These are phyloP conservation scores for Pouteria glomerata DNA, from an alignment of 148 eudicot species.

Conservation along the genomic window DNA sequence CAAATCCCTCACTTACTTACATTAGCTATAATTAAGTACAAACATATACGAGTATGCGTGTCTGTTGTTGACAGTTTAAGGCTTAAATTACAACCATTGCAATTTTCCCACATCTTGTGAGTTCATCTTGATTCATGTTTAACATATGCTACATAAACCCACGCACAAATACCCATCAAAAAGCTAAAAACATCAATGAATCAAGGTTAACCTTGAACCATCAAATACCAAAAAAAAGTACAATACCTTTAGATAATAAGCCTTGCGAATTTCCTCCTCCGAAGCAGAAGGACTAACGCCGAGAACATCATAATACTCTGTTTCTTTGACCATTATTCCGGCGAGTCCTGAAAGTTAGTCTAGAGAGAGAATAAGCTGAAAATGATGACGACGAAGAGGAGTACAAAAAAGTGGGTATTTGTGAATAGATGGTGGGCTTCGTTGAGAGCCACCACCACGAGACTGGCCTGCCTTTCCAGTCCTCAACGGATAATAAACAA, in stretches of 20 bases:
- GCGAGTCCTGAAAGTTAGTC: background rate
- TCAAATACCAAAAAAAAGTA: background rate
- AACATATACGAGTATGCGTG: background rate
- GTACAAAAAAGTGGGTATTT: conserved; percentile 5
- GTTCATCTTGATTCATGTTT: background rate
- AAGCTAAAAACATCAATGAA: background rate
- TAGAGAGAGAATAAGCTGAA: conserved; percentile 5
- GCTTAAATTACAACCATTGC: background rate
- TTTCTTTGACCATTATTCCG: conserved; percentile 62
- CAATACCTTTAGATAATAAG: conserved; percentile 79
- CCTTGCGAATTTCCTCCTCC: conserved; percentile 83
- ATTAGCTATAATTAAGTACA: too few relatives aligned
- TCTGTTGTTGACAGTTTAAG: background rate
- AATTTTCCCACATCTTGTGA: background rate
- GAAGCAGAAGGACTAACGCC: conserved; percentile 67
- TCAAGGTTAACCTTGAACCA: background rate
- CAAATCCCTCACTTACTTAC: background rate
- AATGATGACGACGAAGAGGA: background rate
- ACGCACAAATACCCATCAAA: background rate
- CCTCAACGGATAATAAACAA: conserved; percentile 29
- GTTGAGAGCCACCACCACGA: conserved; percentile 33
- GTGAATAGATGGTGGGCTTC: conserved; percentile 6
- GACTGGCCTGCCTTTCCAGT: conserved; percentile 61
- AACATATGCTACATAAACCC: background rate
- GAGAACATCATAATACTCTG: conserved; percentile 78